phyloP scores from a whole-genome alignment of 1,284 basidiomycete species.

The Ustilago crameri region DNA sequence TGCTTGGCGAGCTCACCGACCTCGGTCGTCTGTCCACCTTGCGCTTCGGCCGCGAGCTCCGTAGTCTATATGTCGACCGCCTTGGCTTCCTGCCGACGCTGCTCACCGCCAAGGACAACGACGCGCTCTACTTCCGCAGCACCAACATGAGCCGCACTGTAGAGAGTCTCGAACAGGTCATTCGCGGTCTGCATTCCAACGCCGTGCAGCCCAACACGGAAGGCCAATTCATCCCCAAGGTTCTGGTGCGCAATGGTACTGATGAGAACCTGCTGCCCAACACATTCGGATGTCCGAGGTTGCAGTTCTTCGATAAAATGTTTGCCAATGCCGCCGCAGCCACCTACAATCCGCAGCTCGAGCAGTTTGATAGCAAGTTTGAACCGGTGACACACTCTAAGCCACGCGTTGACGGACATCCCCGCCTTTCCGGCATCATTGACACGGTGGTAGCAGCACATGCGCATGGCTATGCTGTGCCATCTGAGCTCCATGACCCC shows the following conservation, averaged over 20 bases:
- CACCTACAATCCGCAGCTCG: conserved; percentile 76
- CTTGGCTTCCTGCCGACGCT: conserved; percentile 70
- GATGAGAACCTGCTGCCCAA: conserved; percentile 82
- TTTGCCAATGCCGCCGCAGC: conserved; percentile 70
- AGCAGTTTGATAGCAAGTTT: conserved; percentile 75
- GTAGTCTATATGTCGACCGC: conserved; percentile 77
- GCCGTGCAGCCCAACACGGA: conserved; percentile 18
- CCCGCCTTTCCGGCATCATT: conserved; percentile 80
- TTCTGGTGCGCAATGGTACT: conserved; percentile 67
- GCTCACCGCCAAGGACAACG: conserved; percentile 41
- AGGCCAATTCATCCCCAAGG: conserved; percentile 44
- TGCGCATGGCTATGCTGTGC: conserved; percentile 75
- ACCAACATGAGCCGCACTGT: conserved; percentile 82
- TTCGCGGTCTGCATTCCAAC: conserved; percentile 72
- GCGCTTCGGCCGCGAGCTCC: conserved; percentile 75
- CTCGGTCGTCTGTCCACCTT: conserved; percentile 79
- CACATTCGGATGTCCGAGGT: conserved; percentile 75
- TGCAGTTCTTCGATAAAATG: conserved; percentile 65
- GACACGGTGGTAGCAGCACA: conserved; percentile 75
- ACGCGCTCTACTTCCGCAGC: conserved; percentile 69
- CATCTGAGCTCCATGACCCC: conserved; percentile 37
- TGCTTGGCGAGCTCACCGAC: conserved; percentile 83
- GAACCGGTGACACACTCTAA: conserved; percentile 79
- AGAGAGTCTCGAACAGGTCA: conserved; percentile 79
- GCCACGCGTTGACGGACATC: conserved; percentile 79